Evolutionary conservation across 2,329 filamentous ascomycete species (phyloP).

Genomic region (Didymella sp.): DNA sequence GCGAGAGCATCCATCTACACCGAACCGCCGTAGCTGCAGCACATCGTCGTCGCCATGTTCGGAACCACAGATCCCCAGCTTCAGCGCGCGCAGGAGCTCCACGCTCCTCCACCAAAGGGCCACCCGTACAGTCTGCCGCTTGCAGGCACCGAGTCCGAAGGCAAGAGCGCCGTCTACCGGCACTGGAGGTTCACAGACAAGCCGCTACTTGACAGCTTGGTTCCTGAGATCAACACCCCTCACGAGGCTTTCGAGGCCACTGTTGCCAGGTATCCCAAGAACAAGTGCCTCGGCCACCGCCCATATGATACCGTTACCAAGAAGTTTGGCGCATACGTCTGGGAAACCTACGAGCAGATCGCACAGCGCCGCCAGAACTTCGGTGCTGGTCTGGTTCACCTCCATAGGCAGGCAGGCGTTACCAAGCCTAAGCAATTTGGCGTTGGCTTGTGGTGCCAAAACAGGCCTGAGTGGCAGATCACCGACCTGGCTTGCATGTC

Average conservation of each 20-base stretch:
- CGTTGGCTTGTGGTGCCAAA: conserved; percentile 85
- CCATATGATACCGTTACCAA: conserved; percentile 78
- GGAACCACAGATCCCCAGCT: conserved; percentile 37
- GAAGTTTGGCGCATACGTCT: conserved; percentile 78
- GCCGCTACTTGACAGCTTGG: conserved; percentile 56
- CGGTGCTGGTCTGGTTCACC: conserved; percentile 81
- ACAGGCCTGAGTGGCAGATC: conserved; percentile 88
- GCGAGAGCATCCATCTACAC: background rate
- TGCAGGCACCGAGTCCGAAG: conserved; percentile 75
- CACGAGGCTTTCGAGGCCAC: conserved; percentile 79
- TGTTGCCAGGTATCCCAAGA: conserved; percentile 68
- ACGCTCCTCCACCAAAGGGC: conserved; percentile 72
- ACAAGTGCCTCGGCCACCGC: conserved; percentile 79
- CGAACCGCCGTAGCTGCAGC: background rate
- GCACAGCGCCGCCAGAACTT: conserved; percentile 80
- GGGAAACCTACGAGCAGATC: conserved; percentile 84
- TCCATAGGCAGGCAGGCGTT: conserved; percentile 77
- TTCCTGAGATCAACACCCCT: conserved; percentile 72
- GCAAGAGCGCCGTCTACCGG: conserved; percentile 78
- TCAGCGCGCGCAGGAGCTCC: conserved; percentile 57
- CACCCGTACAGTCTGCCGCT: conserved; percentile 79
- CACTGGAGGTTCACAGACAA: conserved; percentile 80
- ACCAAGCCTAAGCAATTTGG: conserved; percentile 67
- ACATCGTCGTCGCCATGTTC: conserved; percentile 35
- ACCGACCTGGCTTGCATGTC: conserved; percentile 84